phyloP scores from a whole-genome alignment of 208 protist genomes.

The Leishmania lainsoni region DNA sequence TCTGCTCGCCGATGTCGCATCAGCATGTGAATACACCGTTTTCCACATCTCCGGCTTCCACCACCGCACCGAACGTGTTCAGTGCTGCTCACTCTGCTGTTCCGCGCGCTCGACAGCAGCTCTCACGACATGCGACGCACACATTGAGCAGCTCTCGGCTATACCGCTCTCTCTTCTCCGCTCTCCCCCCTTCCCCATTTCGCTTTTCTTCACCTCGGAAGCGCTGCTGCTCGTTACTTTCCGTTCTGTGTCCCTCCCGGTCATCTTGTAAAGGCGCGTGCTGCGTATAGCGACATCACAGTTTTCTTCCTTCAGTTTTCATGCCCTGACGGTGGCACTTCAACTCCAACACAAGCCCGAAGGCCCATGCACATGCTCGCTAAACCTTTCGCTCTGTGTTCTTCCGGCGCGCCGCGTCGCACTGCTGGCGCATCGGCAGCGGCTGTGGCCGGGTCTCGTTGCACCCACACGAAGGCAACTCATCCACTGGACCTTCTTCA shows the following conservation, averaged over 20 bases:
- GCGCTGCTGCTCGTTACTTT: background rate
- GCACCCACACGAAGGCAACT: slow-evolving; percentile 13
- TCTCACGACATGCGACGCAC: slow-evolving; percentile 10
- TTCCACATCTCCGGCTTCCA: too few relatives aligned
- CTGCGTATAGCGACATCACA: background rate
- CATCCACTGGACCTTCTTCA: slow-evolving; percentile 27
- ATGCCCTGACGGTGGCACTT: background rate
- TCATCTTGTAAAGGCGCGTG: background rate
- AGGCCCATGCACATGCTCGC: background rate
- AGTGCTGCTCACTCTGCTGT: background rate
- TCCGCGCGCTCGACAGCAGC: background rate
- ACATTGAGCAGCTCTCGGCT: background rate
- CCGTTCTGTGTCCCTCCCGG: background rate
- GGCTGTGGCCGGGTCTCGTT: slow-evolving; percentile 4
- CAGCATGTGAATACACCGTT: too few relatives aligned
- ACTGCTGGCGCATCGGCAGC: background rate
- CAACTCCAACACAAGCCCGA: background rate
- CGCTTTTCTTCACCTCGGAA: background rate
- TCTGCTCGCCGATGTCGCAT: too few relatives aligned
- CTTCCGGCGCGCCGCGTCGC: background rate
- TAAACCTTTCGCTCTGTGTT: background rate
- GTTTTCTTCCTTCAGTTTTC: too few relatives aligned
- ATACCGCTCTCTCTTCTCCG: background rate
- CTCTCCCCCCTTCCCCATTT: background rate
- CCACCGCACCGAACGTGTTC: background rate